phyloP scores from a whole-genome alignment of 345 rosid genomes.

The Boechera divaricarpa region DNA sequence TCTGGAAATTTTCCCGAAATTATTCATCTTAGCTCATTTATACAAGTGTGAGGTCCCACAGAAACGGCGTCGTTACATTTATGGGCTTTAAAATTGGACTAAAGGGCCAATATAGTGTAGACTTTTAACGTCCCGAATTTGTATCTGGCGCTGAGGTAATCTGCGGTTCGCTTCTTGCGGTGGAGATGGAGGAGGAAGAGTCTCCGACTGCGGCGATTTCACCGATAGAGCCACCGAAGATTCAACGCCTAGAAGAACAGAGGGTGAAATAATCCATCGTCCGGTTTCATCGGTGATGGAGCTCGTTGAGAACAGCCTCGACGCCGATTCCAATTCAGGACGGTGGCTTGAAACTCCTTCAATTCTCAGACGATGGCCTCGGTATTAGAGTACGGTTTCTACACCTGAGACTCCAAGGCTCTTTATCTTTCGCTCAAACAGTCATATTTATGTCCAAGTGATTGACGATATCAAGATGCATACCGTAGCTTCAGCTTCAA shows the following conservation, averaged over 20 bases:
- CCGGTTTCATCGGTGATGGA: conserved; percentile 95
- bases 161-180: conserved; percentile 33
- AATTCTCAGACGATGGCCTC: not conserved
- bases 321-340: not conserved
- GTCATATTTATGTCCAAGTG: conserved; percentile 87
- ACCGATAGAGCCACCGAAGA: conserved; percentile 67
- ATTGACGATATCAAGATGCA: conserved; percentile 97
- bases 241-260: conserved; percentile 82
- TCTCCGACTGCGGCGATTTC: conserved; percentile 22
- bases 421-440: conserved; percentile 48
- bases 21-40: no score
- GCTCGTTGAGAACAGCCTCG: conserved; percentile 81
- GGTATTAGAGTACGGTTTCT: not conserved
- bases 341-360: not conserved
- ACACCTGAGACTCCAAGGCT: not conserved
- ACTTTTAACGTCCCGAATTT: not conserved
- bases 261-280: conserved; percentile 96
- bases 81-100: not conserved
- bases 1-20: no score
- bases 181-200: conserved; percentile 49
- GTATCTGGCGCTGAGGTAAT: conserved; percentile 39
- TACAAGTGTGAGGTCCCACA: no score
- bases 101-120: not conserved
- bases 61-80: not conserved
- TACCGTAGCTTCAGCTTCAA: conserved; percentile 87